These are phyloP conservation scores for Pyrenophora seminiperda DNA, from an alignment of 2,329 filamentous ascomycete genomes.

Conservation along the genomic window DNA sequence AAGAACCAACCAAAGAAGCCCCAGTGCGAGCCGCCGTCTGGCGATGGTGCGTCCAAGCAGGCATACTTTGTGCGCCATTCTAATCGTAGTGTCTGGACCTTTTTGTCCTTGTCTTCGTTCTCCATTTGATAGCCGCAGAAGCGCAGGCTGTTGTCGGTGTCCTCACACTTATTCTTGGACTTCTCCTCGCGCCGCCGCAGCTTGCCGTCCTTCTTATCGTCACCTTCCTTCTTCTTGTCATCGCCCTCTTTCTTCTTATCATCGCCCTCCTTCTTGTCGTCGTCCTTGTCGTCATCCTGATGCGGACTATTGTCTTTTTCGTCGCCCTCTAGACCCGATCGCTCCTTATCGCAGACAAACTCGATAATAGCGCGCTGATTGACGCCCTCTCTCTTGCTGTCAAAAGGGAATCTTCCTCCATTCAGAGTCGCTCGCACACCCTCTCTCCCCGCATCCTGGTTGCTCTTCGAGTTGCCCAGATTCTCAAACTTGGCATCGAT, in stretches of 20 bases:
- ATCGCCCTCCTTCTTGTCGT: slow-evolving; percentile 29
- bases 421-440: slow-evolving; percentile 73
- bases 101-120: slow-evolving; percentile 52
- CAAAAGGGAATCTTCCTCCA: slow-evolving; percentile 59
- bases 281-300: slow-evolving; percentile 51
- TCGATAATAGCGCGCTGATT: slow-evolving; percentile 80
- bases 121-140: slow-evolving; percentile 74
- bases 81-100: slow-evolving; percentile 68
- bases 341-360: slow-evolving; percentile 77
- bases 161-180: slow-evolving; percentile 45
- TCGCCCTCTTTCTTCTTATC: slow-evolving; percentile 52
- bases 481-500: slow-evolving; percentile 70
- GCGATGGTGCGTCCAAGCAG: slow-evolving; percentile 59
- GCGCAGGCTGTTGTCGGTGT: slow-evolving; percentile 62
- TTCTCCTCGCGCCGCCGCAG: slow-evolving; percentile 33
- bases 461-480: slow-evolving; percentile 67
- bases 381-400: slow-evolving; percentile 54
- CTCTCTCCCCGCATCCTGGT: slow-evolving; percentile 69
- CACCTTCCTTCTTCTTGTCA: slow-evolving; percentile 30
- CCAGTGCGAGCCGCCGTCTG: slow-evolving; percentile 67
- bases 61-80: slow-evolving; percentile 89
- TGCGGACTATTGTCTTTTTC: slow-evolving; percentile 65
- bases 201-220: slow-evolving; percentile 26
- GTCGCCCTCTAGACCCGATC: slow-evolving; percentile 72
- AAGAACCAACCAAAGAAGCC: slow-evolving; percentile 98